phyloP scores from a whole-genome alignment of 352 stramenopile species.

The Globisporangium iwayamae region DNA sequence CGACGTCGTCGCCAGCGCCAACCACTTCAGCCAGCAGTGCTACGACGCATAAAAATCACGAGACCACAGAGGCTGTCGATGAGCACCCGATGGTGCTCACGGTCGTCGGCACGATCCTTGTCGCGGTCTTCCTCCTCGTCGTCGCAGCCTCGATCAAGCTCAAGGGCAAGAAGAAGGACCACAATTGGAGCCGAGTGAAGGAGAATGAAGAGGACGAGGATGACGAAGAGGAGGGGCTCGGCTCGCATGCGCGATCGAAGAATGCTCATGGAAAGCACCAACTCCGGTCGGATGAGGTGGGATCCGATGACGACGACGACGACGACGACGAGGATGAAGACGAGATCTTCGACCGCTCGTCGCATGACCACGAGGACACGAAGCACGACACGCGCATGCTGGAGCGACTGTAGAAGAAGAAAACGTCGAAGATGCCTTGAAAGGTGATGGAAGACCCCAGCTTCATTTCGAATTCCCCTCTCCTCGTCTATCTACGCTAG shows the following conservation, averaged over 20 bases:
- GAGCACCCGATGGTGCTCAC: conserved; percentile 71
- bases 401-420: conserved; percentile 47
- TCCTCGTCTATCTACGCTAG: background rate
- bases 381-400: conserved; percentile 56
- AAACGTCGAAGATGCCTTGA: background rate
- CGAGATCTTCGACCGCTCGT: conserved; percentile 63
- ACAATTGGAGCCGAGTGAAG: conserved; percentile 72
- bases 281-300: conserved; percentile 22
- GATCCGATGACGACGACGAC: conserved; percentile 23
- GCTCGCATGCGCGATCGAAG: conserved; percentile 12
- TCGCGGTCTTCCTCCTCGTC: conserved; percentile 66
- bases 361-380: conserved; percentile 27
- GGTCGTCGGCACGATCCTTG: conserved; percentile 66
- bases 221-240: conserved; percentile 45
- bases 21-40: conserved; percentile 14
- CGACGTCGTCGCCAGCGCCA: conserved; percentile 1
- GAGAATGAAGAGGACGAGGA: conserved; percentile 65
- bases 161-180: conserved; percentile 49
- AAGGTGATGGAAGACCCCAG: background rate
- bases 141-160: conserved; percentile 59
- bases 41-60: conserved; percentile 24
- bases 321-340: conserved; percentile 56
- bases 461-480: conserved; percentile 1
- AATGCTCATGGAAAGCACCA: conserved; percentile 34
- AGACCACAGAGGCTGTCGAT: conserved; percentile 17